Evolutionary conservation across 2,329 filamentous ascomycete genomes (phyloP).

Genomic region (Polytolypa hystricis): DNA sequence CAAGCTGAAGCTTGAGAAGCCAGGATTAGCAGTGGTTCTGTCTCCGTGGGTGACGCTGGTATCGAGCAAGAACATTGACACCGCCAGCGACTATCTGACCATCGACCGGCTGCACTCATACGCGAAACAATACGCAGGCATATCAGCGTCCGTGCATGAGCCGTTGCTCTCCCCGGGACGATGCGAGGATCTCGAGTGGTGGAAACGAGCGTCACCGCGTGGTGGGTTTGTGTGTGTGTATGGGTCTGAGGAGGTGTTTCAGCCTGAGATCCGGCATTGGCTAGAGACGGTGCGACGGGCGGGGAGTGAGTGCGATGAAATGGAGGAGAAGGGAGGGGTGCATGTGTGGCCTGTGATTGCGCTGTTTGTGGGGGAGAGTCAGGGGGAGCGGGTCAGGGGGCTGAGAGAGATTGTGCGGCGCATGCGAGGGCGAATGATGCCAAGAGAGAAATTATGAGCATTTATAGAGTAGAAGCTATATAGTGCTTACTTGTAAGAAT

Average conservation of each 20-base stretch:
- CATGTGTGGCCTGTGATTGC: constrained; percentile 74
- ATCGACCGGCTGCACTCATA: constrained; percentile 55
- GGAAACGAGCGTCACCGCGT: constrained; percentile 54
- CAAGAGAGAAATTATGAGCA: too few species aligned
- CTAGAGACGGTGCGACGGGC: constrained; percentile 45
- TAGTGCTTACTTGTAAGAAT: too few species aligned
- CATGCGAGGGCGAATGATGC: too few species aligned
- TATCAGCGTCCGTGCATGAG: constrained; percentile 40
- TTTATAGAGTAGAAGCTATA: too few species aligned
- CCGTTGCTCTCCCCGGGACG: constrained; percentile 58
- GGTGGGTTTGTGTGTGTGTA: constrained; percentile 60
- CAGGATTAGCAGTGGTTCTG: constrained; percentile 58
- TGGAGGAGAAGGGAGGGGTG: constrained; percentile 49
- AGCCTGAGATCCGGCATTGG: constrained; percentile 48
- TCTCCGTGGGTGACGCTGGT: constrained; percentile 72
- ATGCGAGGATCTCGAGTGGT: constrained; percentile 55
- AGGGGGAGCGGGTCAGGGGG: constrained; percentile 37
- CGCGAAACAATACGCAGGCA: constrained; percentile 56
- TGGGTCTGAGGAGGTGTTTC: constrained; percentile 68
- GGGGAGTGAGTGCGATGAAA: constrained; percentile 42
- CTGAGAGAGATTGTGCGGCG: constrained; percentile 17
- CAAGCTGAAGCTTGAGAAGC: constrained; percentile 27
- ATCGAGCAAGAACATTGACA: constrained; percentile 56
- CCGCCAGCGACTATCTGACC: constrained; percentile 64
- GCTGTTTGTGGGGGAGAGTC: constrained; percentile 42